Evolutionary conservation across 2,329 filamentous ascomycete genomes (phyloP), one percentile per base, ranked within the genome.

Genomic region (Anisogramma anomala): DNA sequence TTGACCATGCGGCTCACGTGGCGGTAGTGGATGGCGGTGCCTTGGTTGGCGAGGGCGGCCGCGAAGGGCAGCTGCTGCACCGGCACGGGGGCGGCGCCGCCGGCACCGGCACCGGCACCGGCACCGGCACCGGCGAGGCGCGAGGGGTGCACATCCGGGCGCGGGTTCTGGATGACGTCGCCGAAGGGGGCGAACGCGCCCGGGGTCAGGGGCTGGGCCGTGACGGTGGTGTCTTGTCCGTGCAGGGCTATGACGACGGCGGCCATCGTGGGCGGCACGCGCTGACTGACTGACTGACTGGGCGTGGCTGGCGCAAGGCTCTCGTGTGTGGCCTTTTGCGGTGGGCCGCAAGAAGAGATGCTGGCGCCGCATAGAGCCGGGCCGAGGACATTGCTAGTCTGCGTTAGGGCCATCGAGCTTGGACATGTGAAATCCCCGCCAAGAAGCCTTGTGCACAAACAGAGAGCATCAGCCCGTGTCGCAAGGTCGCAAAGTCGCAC

Each of bases 21-120:
- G 47, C 80, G 72, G 61, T 91, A 93, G 60, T 94, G 94, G 55
- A 89, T 77, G 13, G 91, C 89, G 17, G 79, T 81, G 54, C 84
- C 84, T 66, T 96, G 88, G 67, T 96, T 96, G 34, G 79, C 74
- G 3, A 75, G 69, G 4, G 79, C 64, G 41, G 72, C 65, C 48
- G 68, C 65, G 53, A 64, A 58, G 19, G 71, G 65, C 26, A 61
- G 55, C n/a, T 31, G 41, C n/a, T n/a, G n/a, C n/a, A 2, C 37
- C 39, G 19, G 48, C 18, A 23, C 43, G 47, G 31, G 48, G 39
- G 45, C 54, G 53, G 50, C 60, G 61, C 40, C 64, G 66, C 36
- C 74, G 69, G 48, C 71, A 62, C 49, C 77, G 57, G 54, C 67
- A 61, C 32, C 73, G 71, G 46, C 71, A 67, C 23, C 85, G 84